Evolutionary conservation across 805 yeast genomes (phyloP).

Genomic region (Candida germanica): DNA sequence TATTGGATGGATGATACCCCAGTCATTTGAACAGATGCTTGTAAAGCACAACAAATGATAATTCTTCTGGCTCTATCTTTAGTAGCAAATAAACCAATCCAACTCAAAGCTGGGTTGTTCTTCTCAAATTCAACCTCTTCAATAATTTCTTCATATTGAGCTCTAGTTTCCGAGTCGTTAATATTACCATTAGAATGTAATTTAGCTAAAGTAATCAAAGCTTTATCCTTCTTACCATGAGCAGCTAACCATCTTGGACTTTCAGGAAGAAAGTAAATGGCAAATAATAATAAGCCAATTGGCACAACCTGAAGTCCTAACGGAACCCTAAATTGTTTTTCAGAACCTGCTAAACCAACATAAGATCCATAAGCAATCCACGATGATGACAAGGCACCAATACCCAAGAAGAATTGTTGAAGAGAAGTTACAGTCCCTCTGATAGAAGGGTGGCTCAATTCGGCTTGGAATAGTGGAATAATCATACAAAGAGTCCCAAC

Average conservation of each 20-base stretch:
- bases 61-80: constrained; percentile 22
- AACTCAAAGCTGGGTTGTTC: constrained; percentile 9
- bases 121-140: constrained; percentile 17
- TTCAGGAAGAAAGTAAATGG: constrained; percentile 48
- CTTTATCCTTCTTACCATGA: constrained; percentile 50
- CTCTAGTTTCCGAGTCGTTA: constrained; percentile 13
- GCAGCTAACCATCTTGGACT: constrained; percentile 54
- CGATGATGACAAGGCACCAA: constrained; percentile 73
- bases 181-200: constrained; percentile 15
- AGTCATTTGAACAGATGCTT: constrained; percentile 24
- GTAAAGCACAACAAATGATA: constrained; percentile 19
- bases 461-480: constrained; percentile 78
- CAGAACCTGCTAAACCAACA: constrained; percentile 40
- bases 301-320: constrained; percentile 20
- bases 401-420: constrained; percentile 64
- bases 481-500: constrained; percentile 75
- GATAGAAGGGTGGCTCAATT: constrained; percentile 56
- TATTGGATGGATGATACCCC: constrained; percentile 36
- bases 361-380: constrained; percentile 68
- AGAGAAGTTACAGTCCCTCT: constrained; percentile 68
- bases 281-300: constrained; percentile 35
- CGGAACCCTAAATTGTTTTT: constrained; percentile 22
- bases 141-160: constrained; percentile 14
- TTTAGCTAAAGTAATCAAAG: constrained; percentile 39
- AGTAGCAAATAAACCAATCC: constrained; percentile 15